Evolutionary conservation across 306 rosid genomes (phyloP).

Genomic region (Quercus aquifolioides): DNA sequence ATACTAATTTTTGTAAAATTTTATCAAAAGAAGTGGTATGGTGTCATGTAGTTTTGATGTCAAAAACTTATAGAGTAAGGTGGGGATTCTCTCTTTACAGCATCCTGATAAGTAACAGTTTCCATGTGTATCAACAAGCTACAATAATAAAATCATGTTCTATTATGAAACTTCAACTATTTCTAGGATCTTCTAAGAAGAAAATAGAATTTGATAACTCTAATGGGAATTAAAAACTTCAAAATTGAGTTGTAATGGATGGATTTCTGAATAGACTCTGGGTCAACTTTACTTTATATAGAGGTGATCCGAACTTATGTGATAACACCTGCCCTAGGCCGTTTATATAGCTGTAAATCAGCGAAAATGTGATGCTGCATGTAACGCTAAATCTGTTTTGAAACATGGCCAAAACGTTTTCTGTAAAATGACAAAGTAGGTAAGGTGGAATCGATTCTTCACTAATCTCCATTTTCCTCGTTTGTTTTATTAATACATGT

Average conservation of each 20-base stretch:
- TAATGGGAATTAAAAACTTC: not conserved
- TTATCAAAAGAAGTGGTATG: not conserved
- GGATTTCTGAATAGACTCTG: not conserved
- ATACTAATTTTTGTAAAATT: not conserved
- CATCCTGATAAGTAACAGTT: not conserved
- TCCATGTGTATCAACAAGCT: not conserved
- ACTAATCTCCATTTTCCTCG: not conserved
- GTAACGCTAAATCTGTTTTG: not conserved
- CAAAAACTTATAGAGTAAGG: not conserved
- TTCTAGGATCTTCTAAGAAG: not conserved
- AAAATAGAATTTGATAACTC: not conserved
- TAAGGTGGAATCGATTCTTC: not conserved
- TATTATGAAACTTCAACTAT: not conserved
- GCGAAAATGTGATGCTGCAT: not conserved
- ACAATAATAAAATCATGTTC: not conserved
- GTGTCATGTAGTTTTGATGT: not conserved
- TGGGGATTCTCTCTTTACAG: not conserved
- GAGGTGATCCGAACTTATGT: not conserved
- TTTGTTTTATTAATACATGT: not conserved
- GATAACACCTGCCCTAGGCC: slow-evolving; percentile 8
- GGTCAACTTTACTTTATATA: not conserved
- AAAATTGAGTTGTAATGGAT: not conserved
- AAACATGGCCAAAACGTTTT: not conserved
- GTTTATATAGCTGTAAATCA: not conserved
- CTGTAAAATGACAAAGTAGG: not conserved